A percentile compares a stretch with the other conserved stretches of the same genome.
Evolutionary conservation across 2,329 filamentous ascomycete genomes (phyloP).

Genomic region (Sphaerulina populicola): DNA sequence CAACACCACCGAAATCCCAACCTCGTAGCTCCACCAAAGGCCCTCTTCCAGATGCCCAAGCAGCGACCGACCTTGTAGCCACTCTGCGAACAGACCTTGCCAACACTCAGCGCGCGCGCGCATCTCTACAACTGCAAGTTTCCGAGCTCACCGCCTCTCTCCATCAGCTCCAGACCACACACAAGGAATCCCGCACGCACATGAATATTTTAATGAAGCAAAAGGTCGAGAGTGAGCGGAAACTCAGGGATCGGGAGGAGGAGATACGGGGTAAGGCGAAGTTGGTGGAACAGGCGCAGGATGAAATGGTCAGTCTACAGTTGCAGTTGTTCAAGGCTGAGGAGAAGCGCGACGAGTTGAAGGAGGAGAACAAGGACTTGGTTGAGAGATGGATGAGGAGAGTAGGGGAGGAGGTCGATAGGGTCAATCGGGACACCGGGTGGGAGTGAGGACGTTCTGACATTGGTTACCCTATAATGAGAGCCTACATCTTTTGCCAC

Average conservation of each 20-base stretch:
- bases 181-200: slow-evolving; percentile 51
- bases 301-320: slow-evolving; percentile 82
- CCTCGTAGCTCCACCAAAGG: slow-evolving; percentile 7
- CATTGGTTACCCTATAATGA: too few species aligned
- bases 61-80: slow-evolving; percentile 48
- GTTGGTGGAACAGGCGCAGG: slow-evolving; percentile 78
- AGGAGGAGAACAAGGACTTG: slow-evolving; percentile 77
- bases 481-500: too few species aligned
- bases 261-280: slow-evolving; percentile 78
- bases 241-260: slow-evolving; percentile 71
- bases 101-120: slow-evolving; percentile 66
- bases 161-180: slow-evolving; percentile 52
- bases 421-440: slow-evolving; percentile 58
- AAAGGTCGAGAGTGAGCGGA: slow-evolving; percentile 53
- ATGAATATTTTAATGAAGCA: slow-evolving; percentile 57
- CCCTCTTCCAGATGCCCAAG: slow-evolving; percentile 44
- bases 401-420: slow-evolving; percentile 77
- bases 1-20: slow-evolving; percentile 24
- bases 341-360: slow-evolving; percentile 61
- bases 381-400: slow-evolving; percentile 85
- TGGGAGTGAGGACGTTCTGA: slow-evolving; percentile 19
- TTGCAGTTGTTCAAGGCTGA: slow-evolving; percentile 82
- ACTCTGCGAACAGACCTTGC: slow-evolving; percentile 60
- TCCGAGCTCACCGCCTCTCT: slow-evolving; percentile 57
- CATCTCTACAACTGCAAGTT: slow-evolving; percentile 57